A percentile compares a stretch with the other conserved stretches of the same genome.
phyloP scores from a whole-genome alignment of 2,329 filamentous ascomycete genomes.

The Lomentospora prolificans region DNA sequence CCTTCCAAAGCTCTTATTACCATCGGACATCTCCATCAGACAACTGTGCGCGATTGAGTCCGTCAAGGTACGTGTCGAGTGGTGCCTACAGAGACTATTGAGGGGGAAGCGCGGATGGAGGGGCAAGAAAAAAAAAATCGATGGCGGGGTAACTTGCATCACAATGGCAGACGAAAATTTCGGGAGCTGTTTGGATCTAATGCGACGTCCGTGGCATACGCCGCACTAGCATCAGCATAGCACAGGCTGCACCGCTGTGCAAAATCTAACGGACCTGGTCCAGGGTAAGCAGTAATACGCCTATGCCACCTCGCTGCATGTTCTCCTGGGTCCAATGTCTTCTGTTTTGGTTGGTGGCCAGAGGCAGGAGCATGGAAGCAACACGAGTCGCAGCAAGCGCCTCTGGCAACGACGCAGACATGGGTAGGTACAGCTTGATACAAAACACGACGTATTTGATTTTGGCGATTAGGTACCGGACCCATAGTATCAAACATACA shows the following conservation, averaged over 20 bases:
- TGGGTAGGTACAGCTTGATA: no score
- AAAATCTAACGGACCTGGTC: background rate
- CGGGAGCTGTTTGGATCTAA: background rate
- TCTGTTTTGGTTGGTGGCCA: background rate
- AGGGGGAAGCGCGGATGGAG: constrained; percentile 1
- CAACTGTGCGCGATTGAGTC: background rate
- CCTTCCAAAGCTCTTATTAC: background rate
- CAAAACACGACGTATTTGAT: no score
- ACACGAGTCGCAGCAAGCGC: no score
- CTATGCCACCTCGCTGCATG: background rate
- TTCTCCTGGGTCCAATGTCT: background rate
- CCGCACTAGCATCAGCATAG: background rate
- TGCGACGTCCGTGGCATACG: background rate
- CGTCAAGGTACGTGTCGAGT: background rate
- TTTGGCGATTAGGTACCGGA: no score
- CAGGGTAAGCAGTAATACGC: background rate
- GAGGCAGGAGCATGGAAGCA: background rate
- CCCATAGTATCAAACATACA: background rate
- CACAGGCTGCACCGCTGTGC: background rate
- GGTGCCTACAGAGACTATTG: background rate
- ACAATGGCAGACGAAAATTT: background rate
- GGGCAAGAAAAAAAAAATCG: constrained; percentile 4
- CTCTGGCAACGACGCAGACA: no score
- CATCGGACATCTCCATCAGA: background rate
- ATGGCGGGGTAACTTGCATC: constrained; percentile 6